Percentiles rank a stretch among this genome's conserved stretches.
Conservation (phyloP, 768 basidiomycete genomes). For the Leucocoprinus leucothites region DNA sequence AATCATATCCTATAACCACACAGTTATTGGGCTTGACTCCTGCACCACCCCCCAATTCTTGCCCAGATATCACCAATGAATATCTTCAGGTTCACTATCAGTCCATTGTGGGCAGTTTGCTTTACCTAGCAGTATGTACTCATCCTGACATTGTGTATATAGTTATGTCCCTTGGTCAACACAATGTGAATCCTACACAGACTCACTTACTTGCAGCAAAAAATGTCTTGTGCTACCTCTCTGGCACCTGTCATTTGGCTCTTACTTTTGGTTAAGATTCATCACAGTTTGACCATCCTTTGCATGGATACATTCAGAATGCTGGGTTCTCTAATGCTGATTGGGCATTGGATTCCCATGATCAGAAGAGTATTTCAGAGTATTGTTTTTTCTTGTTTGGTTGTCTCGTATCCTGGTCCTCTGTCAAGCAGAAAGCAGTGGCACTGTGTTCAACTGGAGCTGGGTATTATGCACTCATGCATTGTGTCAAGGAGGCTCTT, state of each 20-base stretch:
- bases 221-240: slow-evolving; percentile 25
- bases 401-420: slow-evolving; percentile 27
- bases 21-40: neutral
- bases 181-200: slow-evolving; percentile 19
- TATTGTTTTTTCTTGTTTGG: slow-evolving; percentile 27
- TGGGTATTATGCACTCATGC: slow-evolving; percentile 32
- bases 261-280: slow-evolving; percentile 13
- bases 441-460: slow-evolving; percentile 32
- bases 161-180: slow-evolving; percentile 24
- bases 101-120: slow-evolving; percentile 17
- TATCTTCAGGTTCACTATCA: slow-evolving; percentile 2
- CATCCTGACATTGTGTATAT: slow-evolving; percentile 28
- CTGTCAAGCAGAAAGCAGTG: slow-evolving; percentile 28
- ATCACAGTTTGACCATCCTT: neutral
- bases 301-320: slow-evolving; percentile 5
- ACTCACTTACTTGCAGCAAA: slow-evolving; percentile 25
- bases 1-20: neutral
- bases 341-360: slow-evolving; percentile 22
- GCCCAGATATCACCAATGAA: neutral
- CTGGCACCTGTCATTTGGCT: slow-evolving; percentile 17
- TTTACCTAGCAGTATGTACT: slow-evolving; percentile 24
- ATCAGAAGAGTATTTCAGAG: slow-evolving; percentile 25
- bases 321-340: slow-evolving; percentile 25
- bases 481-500: slow-evolving; percentile 22
- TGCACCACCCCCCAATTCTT: slow-evolving; percentile 1